These are phyloP conservation scores for Phanerochaete sordida DNA, from an alignment of 768 basidiomycete species.

Conservation along the genomic window DNA sequence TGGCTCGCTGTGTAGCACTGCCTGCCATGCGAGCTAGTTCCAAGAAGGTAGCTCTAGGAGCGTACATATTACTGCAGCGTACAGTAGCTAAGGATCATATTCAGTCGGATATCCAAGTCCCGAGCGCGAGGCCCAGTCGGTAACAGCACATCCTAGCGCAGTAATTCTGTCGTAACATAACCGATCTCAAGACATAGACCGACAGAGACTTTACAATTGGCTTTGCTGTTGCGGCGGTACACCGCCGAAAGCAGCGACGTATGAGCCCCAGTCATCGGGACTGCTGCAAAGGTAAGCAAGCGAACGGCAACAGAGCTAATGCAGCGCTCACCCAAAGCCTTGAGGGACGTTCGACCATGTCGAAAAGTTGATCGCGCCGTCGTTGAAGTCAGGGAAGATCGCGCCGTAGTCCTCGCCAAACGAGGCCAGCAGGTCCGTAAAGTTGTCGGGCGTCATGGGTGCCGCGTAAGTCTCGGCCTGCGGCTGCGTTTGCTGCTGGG, in stretches of 20 bases:
- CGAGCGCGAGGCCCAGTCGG: too few species aligned
- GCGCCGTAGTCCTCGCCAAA: conserved; percentile 1
- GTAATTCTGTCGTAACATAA: too few species aligned
- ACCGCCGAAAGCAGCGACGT: conserved; percentile 20
- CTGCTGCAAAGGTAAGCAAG: conserved; percentile 18
- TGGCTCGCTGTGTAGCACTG: too few species aligned
- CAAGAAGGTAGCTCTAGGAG: too few species aligned
- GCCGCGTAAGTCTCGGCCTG: background rate
- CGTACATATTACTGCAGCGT: too few species aligned
- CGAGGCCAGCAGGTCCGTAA: conserved; percentile 3
- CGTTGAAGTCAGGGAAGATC: conserved; percentile 23
- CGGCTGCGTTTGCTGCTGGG: background rate
- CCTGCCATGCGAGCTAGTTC: too few species aligned
- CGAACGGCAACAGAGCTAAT: too few species aligned
- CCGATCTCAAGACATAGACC: too few species aligned
- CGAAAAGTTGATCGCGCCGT: conserved; percentile 34
- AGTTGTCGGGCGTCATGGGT: conserved; percentile 1
- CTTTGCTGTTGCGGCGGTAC: background rate
- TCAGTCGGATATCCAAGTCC: too few species aligned
- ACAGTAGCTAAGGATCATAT: too few species aligned
- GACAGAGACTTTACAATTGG: background rate
- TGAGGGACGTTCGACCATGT: conserved; percentile 63
- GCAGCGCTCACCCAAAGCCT: conserved; percentile 51
- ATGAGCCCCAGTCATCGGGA: conserved; percentile 36
- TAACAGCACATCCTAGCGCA: too few species aligned